Conservation (phyloP, 163 green algal species). For the Chlorella variabilis region DNA sequence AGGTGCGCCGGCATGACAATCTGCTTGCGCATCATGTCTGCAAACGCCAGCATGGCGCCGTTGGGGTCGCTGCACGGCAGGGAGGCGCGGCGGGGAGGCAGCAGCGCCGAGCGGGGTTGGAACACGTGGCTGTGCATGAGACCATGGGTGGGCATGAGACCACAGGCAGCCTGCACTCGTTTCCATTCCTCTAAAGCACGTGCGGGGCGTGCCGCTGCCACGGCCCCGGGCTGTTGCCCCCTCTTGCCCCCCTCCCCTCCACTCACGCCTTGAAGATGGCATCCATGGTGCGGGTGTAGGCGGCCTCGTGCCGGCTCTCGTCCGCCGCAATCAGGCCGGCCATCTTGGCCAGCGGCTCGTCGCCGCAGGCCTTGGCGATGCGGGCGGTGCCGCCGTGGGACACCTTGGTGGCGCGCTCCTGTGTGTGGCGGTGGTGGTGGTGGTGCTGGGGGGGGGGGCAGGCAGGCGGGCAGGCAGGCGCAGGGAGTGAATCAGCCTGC, state of each 20-base stretch:
- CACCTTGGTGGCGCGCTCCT: slow-evolving; percentile 96
- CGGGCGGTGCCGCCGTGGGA: slow-evolving; percentile 94
- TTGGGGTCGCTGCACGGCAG: slow-evolving; percentile 74
- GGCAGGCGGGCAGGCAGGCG: too few relatives aligned
- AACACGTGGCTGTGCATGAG: too few relatives aligned
- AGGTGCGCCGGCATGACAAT: slow-evolving; percentile 89
- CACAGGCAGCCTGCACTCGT: too few relatives aligned
- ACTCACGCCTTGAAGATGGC: slow-evolving; percentile 73
- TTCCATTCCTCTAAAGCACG: too few relatives aligned
- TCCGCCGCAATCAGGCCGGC: slow-evolving; percentile 91
- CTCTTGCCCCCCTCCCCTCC: neutral
- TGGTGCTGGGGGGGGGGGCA: too few relatives aligned
- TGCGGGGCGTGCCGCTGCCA: too few relatives aligned
- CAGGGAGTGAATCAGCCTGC: too few relatives aligned
- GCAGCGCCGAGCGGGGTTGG: too few relatives aligned
- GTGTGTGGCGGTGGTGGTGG: neutral
- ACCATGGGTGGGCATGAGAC: too few relatives aligned
- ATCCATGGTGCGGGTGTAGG: slow-evolving; percentile 89
- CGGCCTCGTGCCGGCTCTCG: slow-evolving; percentile 93
- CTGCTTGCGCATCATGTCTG: slow-evolving; percentile 99
- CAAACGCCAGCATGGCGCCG: slow-evolving; percentile 91
- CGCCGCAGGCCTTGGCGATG: slow-evolving; percentile 86
- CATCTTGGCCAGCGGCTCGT: slow-evolving; percentile 89
- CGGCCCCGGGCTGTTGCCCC: neutral
- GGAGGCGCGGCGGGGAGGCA: neutral